These are phyloP conservation scores for Suillus lakei DNA, from an alignment of 768 basidiomycete genomes.

Conservation along the genomic window DNA sequence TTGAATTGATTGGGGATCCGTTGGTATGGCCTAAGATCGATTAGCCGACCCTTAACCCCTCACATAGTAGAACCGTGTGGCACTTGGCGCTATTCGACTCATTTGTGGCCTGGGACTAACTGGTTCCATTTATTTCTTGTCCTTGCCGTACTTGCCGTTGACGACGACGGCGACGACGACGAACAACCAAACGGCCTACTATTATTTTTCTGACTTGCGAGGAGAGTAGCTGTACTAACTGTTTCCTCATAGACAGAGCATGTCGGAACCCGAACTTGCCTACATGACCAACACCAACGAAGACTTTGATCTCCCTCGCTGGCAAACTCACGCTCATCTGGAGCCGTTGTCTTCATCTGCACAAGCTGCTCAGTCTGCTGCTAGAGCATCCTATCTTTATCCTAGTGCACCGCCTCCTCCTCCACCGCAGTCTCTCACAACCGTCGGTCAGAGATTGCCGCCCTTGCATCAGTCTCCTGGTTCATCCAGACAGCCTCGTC, in stretches of 20 bases:
- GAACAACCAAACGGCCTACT: conserved; percentile 2
- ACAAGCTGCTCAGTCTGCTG: conserved; percentile 56
- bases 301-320: conserved; percentile 74
- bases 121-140: conserved; percentile 19
- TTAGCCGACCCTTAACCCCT: conserved; percentile 38
- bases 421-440: conserved; percentile 49
- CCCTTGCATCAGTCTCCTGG: conserved; percentile 52
- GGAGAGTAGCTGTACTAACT: conserved; percentile 2
- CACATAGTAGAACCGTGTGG: conserved; percentile 20
- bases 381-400: conserved; percentile 59
- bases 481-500: conserved; percentile 60
- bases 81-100: conserved; percentile 17
- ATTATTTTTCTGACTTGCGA: conserved; percentile 7
- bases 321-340: conserved; percentile 51
- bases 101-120: conserved; percentile 13
- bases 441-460: conserved; percentile 50
- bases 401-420: conserved; percentile 41
- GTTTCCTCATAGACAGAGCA: conserved; percentile 34
- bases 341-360: conserved; percentile 61
- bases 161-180: conserved; percentile 17
- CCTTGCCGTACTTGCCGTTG: conserved; percentile 20
- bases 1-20: conserved; percentile 14
- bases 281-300: conserved; percentile 82
- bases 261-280: conserved; percentile 77
- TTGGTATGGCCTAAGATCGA: conserved; percentile 15